Evolutionary conservation across 768 basidiomycete genomes (phyloP), one percentile per base, ranked within the genome.

Genomic region (Naganishia vaughanmartiniae): DNA sequence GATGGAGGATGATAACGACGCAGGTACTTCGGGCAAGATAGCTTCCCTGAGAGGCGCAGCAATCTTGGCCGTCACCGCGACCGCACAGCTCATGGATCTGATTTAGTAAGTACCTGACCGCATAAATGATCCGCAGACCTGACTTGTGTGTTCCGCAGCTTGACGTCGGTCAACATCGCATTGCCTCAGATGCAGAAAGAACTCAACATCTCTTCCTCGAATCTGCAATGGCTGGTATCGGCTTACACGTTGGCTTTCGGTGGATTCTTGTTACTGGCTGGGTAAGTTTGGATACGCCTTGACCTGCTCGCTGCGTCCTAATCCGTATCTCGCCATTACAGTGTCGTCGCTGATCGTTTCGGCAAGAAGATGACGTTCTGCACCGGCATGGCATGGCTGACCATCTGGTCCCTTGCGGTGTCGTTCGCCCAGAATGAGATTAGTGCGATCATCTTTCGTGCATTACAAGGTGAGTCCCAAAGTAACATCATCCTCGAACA

Each of bases 331-430:
- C 4, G 11, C 11, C 5, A 34, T 42, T 60, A 11, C 36, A 72
- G 73, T 21, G 73, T 74, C 10, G 42, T 74, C 14, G 66, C 71
- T 2, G 73, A 74, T 46, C 68, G 73, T 14, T 74, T 67, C 54
- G 73, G 73, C 57, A 72, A 69, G 69, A 74, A 65, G 66, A 28
- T 46, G 2, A 54, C 72, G 19, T 74, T 72, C 69, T 58, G 30
- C 36, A 24, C 26, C 39, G 56, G 42, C 31, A 39, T 67, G 65
- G n/a, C 19, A 11, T 54, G 54, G 34, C 21, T 63, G n/a, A 45
- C 69, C 24, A 57, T 48, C 2, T 48, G 66, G 34, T 46, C 53
- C 21, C 53, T 73, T 21, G 57, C 45, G 51, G 55, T 60, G 7
- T 63, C 60, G 14, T 63, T 63, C 60, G 60, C 60, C 39, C 60